These are phyloP conservation scores for Basipetospora chlamydospora DNA, from an alignment of 2,329 filamentous ascomycete species.

Conservation along the genomic window DNA sequence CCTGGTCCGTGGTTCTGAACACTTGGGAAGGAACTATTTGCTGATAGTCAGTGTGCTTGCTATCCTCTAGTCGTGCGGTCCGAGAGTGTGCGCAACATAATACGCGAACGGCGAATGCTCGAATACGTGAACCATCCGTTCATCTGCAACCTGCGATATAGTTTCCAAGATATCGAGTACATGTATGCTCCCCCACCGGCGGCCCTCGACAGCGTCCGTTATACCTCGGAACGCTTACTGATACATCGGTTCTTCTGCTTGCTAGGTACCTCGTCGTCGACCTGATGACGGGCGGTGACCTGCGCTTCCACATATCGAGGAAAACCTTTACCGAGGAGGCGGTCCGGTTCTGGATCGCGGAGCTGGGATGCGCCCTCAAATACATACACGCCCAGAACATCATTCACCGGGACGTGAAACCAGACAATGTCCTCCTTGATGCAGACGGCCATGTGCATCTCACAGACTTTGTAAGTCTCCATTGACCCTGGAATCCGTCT, in stretches of 20 bases:
- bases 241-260: slow-evolving; percentile 21
- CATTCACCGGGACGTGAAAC: slow-evolving; percentile 83
- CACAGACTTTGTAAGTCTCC: slow-evolving; percentile 79
- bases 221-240: slow-evolving; percentile 8
- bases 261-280: slow-evolving; percentile 95
- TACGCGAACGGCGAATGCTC: slow-evolving; percentile 92
- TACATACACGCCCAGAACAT: slow-evolving; percentile 80
- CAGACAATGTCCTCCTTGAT: slow-evolving; percentile 80
- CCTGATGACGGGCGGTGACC: slow-evolving; percentile 91
- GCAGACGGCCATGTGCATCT: slow-evolving; percentile 89
- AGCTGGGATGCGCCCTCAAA: slow-evolving; percentile 78
- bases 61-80: slow-evolving; percentile 73
- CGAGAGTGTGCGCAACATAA: slow-evolving; percentile 95
- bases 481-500: too few relatives aligned
- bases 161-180: slow-evolving; percentile 98
- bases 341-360: slow-evolving; percentile 91
- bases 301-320: slow-evolving; percentile 93
- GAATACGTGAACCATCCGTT: slow-evolving; percentile 97
- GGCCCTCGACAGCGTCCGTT: neutral
- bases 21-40: too few relatives aligned
- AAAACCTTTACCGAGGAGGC: slow-evolving; percentile 98
- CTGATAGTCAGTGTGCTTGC: too few relatives aligned
- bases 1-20: neutral
- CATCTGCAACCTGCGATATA: slow-evolving; percentile 95
- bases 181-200: slow-evolving; percentile 57